Evolutionary conservation across 202 grass and related monocot species (phyloP), one percentile per base, ranked within the genome.

Genomic region (Carex arenaria): DNA sequence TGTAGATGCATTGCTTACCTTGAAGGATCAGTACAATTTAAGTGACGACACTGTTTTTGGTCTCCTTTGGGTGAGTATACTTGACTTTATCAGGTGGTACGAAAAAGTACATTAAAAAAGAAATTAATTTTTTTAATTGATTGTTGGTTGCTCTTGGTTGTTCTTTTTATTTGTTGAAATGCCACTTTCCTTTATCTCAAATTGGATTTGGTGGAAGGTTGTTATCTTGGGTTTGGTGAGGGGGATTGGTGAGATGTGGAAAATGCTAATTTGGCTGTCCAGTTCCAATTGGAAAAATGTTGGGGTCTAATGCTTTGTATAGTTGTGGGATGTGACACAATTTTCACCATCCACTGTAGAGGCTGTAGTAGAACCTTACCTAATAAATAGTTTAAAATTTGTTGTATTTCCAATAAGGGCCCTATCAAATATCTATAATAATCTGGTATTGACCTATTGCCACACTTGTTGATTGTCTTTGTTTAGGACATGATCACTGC

Each of bases 401-500:
- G 22, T 74, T 73, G 17, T 59, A 52, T 34, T 26, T 65, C 38
- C 59, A 65, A 28, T 1, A 28, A 26, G 4, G 51, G 31, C 3
- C 10, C 5, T 81, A 34, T 65, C n/a, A 64, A 65, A 65, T 62
- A 11, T 11, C 60, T 65, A 40, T 81, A 40, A 40, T 57, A 57
- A 38, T 77, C 52, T 32, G 3, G 31, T 75, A 75, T 78, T 36
- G 52, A 78, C 73, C 17, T 19, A 60, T 38, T n/a, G 17, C 14
- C 60, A 66, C 26, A 10, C 55, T 1, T 36, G 4, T 2, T 79
- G 40, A 32, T 22, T 31, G 81, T 57, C 7, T 85, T 32, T 90
- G 61, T 79, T 75, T 88, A 99, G 96, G 96, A 96, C 36, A 96
- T 99, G 93, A 99, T 99, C 79, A 96, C 96, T 45, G 96, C 96